These are phyloP conservation scores for Peltaster fructicola DNA, from an alignment of 2,329 filamentous ascomycete genomes.

Conservation along the genomic window DNA sequence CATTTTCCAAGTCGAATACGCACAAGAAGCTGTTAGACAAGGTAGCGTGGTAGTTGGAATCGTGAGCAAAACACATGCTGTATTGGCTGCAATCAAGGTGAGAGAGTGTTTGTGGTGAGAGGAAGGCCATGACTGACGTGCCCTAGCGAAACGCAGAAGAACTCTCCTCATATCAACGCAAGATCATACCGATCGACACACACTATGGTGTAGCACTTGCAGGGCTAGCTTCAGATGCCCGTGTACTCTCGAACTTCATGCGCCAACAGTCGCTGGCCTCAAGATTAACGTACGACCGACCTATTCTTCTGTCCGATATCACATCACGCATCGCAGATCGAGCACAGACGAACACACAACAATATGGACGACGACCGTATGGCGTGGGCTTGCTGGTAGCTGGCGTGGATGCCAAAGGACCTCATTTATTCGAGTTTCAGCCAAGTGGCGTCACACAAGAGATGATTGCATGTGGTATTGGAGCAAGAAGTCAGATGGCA, in stretches of 20 bases:
- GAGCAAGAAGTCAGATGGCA: constrained; percentile 91
- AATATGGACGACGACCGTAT: constrained; percentile 92
- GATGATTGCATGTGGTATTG: constrained; percentile 92
- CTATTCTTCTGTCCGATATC: constrained; percentile 77
- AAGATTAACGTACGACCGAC: constrained; percentile 86
- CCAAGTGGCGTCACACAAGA: constrained; percentile 90
- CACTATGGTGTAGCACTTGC: constrained; percentile 92
- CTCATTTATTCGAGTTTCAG: constrained; percentile 97
- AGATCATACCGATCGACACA: constrained; percentile 90
- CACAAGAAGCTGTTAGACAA: constrained; percentile 95
- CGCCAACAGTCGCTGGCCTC: constrained; percentile 96
- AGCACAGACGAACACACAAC: constrained; percentile 93
- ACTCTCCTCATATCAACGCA: constrained; percentile 98
- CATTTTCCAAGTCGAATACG: constrained; percentile 99
- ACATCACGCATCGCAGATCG: constrained; percentile 88
- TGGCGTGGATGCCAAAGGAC: constrained; percentile 82
- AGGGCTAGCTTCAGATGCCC: constrained; percentile 90
- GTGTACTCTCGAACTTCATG: constrained; percentile 99
- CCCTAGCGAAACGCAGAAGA: constrained; percentile 90
- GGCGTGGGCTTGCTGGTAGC: constrained; percentile 85
- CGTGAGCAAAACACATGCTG: constrained; percentile 93
- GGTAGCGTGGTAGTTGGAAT: constrained; percentile 94
- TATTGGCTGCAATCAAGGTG: constrained; percentile 93
- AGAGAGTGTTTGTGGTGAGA: constrained; percentile 5
- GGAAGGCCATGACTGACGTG: too few relatives aligned